Percentiles rank a stretch among this genome's conserved stretches.
phyloP scores from a whole-genome alignment of 2,329 filamentous ascomycete species.

The Aspergillus sojae region DNA sequence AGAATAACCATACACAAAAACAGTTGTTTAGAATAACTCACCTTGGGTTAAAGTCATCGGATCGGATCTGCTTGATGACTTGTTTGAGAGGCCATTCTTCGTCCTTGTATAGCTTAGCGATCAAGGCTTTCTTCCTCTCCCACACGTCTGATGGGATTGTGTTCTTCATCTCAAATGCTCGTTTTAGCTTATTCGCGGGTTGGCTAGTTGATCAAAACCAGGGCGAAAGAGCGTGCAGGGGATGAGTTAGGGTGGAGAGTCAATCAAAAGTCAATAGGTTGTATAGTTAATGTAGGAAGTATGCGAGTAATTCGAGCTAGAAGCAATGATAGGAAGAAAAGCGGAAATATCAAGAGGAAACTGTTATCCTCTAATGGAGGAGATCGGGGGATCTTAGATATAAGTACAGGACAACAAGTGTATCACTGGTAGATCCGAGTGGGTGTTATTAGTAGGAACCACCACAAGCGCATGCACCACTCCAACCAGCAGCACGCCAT shows the following conservation, averaged over 20 bases:
- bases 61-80: constrained; percentile 48
- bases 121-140: constrained; percentile 47
- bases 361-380: not conserved
- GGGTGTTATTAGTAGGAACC: not conserved
- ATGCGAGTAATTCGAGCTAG: not conserved
- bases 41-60: constrained; percentile 47
- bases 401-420: not conserved
- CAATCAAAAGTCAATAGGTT: not conserved
- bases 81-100: constrained; percentile 50
- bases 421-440: constrained; percentile 3
- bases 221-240: not conserved
- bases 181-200: not conserved
- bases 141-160: constrained; percentile 47
- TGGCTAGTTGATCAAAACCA: not conserved
- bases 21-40: constrained; percentile 22
- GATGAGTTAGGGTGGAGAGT: not conserved
- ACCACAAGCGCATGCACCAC: not conserved
- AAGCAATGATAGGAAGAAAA: not conserved
- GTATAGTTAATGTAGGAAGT: not conserved
- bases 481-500: constrained; percentile 12
- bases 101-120: constrained; percentile 46
- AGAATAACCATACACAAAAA: not conserved
- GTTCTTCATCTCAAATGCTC: constrained; percentile 40
- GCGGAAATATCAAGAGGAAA: not conserved
- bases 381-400: constrained; percentile 14